Conservation (phyloP, 305 asterid genomes). For the Solanum hybrid region DNA sequence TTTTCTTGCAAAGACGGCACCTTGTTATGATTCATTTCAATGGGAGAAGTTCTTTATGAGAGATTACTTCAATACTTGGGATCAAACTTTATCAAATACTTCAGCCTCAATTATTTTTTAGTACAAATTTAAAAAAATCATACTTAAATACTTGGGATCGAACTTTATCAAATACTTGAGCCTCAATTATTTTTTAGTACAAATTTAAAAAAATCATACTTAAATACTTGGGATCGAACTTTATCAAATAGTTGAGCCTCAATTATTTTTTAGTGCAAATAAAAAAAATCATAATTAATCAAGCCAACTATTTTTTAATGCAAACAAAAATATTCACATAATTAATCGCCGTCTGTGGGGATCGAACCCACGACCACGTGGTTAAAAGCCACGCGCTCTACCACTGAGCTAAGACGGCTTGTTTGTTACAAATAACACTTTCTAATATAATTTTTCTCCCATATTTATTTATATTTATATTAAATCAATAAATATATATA, state of each 20-base stretch:
- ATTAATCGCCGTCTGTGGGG: slow-evolving; percentile 56
- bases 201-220: background rate
- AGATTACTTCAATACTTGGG: background rate
- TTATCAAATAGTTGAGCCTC: background rate
- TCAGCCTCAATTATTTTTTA: background rate
- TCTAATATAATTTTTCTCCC: too few relatives aligned
- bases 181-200: background rate
- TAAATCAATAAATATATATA: background rate
- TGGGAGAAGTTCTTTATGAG: background rate
- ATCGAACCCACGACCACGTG: slow-evolving; percentile 96
- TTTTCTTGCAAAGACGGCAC: background rate
- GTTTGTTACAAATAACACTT: background rate
- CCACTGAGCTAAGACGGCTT: slow-evolving; percentile 20
- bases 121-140: too few relatives aligned
- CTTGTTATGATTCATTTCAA: background rate
- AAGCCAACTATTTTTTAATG: too few relatives aligned
- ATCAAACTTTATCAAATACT: background rate
- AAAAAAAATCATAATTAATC: too few relatives aligned
- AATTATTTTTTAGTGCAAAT: too few relatives aligned
- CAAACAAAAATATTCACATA: too few relatives aligned
- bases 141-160: background rate
- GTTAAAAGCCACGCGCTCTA: slow-evolving; percentile 95
- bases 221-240: too few relatives aligned
- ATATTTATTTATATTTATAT: background rate
- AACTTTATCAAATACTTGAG: background rate